Evolutionary conservation across 345 rosid genomes (phyloP).

Genomic region (Erysimum cheiranthoides): DNA sequence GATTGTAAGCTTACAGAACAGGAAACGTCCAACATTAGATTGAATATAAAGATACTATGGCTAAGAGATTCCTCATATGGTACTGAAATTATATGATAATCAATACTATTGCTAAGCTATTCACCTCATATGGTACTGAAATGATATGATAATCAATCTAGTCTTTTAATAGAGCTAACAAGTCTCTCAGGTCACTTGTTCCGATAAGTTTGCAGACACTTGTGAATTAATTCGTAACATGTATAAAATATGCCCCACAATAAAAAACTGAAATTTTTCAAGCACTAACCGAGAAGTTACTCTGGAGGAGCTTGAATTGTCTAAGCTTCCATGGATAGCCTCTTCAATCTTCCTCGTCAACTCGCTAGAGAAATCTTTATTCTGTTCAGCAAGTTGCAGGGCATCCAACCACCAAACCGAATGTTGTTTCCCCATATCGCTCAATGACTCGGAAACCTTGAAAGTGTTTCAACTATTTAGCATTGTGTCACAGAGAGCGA

Average conservation of each 20-base stretch:
- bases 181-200: slow-evolving; percentile 5
- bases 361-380: slow-evolving; percentile 66
- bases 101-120: slow-evolving; percentile 7
- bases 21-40: neutral
- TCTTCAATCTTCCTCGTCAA: slow-evolving; percentile 87
- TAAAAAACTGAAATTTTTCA: slow-evolving; percentile 7
- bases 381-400: slow-evolving; percentile 67
- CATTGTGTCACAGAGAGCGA: slow-evolving; percentile 13
- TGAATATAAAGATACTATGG: neutral
- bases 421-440: slow-evolving; percentile 51
- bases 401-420: slow-evolving; percentile 91
- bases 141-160: neutral
- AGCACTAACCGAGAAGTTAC: slow-evolving; percentile 57
- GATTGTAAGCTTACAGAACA: slow-evolving; percentile 13
- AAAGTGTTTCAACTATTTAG: slow-evolving; percentile 35
- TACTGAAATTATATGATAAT: neutral
- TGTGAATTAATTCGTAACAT: slow-evolving; percentile 4
- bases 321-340: slow-evolving; percentile 66
- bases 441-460: slow-evolving; percentile 67
- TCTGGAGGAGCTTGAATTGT: slow-evolving; percentile 63
- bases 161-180: neutral
- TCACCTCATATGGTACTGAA: slow-evolving; percentile 5
- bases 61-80: slow-evolving; percentile 2
- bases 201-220: slow-evolving; percentile 9
- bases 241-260: slow-evolving; percentile 10